phyloP scores from a whole-genome alignment of 2,329 filamentous ascomycete genomes.

The Phaeosphaeria sp. region DNA sequence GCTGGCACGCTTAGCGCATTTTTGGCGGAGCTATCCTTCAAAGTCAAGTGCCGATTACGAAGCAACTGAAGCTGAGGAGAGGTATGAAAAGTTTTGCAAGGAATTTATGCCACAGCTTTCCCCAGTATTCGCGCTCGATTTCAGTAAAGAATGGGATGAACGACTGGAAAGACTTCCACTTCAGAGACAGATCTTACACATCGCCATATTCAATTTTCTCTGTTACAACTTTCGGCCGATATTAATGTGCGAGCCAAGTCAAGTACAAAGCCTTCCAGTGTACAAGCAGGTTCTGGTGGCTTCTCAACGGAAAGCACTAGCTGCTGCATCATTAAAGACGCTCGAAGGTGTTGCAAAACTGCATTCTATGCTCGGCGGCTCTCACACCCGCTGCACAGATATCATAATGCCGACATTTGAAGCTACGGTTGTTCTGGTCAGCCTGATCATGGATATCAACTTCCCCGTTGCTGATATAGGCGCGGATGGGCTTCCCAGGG shows the following conservation, averaged over 20 bases:
- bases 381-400: background rate
- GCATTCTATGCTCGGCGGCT: background rate
- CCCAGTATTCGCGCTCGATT: conserved; percentile 12
- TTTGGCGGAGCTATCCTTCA: background rate
- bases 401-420: background rate
- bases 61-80: conserved; percentile 8
- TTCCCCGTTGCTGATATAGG: background rate
- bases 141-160: conserved; percentile 10
- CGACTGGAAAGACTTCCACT: conserved; percentile 9
- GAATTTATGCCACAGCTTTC: conserved; percentile 12
- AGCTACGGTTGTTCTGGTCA: background rate
- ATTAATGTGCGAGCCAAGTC: background rate
- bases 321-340: background rate
- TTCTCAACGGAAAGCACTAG: background rate
- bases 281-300: background rate
- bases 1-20: background rate
- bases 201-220: background rate
- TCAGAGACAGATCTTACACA: conserved; percentile 12
- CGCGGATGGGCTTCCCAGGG: background rate
- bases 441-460: conserved; percentile 2
- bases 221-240: background rate
- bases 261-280: background rate
- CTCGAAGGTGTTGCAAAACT: background rate
- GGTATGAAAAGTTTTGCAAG: conserved; percentile 13
- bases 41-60: conserved; percentile 6